A percentile compares a stretch with the other conserved stretches of the same genome.
These are phyloP conservation scores for Amauroascus verrucosus DNA, from an alignment of 2,329 filamentous ascomycete species.

Conservation along the genomic window DNA sequence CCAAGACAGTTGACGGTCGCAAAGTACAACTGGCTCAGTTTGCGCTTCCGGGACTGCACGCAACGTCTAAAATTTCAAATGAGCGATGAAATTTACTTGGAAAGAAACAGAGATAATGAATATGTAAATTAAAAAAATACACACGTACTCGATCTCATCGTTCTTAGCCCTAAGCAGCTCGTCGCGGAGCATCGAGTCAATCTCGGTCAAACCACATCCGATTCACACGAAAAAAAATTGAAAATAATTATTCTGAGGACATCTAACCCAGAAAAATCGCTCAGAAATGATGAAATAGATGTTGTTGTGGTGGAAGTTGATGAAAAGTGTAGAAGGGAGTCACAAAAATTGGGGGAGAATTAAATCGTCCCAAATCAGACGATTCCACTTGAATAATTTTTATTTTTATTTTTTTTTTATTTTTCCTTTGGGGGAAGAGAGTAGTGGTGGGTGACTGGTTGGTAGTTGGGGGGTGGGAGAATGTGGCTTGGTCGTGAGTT, in stretches of 20 bases:
- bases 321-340: constrained; percentile 16
- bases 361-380: not conserved
- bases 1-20: constrained; percentile 52
- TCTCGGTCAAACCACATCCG: constrained; percentile 40
- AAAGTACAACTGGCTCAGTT: constrained; percentile 79
- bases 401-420: too few species aligned
- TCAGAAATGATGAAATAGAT: constrained; percentile 36
- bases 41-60: constrained; percentile 78
- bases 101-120: constrained; percentile 15
- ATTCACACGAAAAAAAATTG: constrained; percentile 39
- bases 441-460: not conserved
- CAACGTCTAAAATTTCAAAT: constrained; percentile 38
- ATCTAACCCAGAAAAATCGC: constrained; percentile 38
- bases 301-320: constrained; percentile 29
- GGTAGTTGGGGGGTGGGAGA: not conserved
- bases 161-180: constrained; percentile 42
- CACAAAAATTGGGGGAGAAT: not conserved
- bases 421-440: not conserved
- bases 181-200: constrained; percentile 42
- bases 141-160: constrained; percentile 43
- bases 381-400: not conserved
- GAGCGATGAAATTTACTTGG: constrained; percentile 26
- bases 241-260: constrained; percentile 30
- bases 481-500: too few species aligned
- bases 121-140: constrained; percentile 23